Evolutionary conservation across 768 basidiomycete genomes (phyloP).

Genomic region (Lentinula sp.): DNA sequence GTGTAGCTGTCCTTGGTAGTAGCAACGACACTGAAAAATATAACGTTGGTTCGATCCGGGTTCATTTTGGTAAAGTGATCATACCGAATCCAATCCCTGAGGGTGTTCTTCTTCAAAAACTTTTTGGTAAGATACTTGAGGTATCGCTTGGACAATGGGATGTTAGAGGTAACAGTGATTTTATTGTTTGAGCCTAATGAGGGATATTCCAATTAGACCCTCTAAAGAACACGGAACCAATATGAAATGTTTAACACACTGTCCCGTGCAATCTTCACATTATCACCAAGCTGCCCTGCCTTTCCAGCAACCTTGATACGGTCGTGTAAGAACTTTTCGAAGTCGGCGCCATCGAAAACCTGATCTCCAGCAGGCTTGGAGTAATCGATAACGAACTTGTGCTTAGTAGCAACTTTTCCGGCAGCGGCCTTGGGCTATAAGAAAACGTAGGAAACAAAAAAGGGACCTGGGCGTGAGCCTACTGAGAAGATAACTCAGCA

Average conservation of each 20-base stretch:
- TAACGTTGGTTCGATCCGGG: slow-evolving; percentile 7
- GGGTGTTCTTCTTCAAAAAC: slow-evolving; percentile 95
- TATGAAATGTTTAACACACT: slow-evolving; percentile 39
- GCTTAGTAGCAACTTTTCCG: slow-evolving; percentile 53
- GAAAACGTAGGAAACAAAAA: slow-evolving; percentile 21
- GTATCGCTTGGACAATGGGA: slow-evolving; percentile 95
- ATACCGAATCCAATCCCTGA: slow-evolving; percentile 95
- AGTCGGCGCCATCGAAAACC: slow-evolving; percentile 56
- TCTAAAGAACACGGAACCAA: neutral
- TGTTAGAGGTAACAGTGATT: slow-evolving; percentile 78
- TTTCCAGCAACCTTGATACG: slow-evolving; percentile 92
- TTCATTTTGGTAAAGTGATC: slow-evolving; percentile 10
- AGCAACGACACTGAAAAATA: slow-evolving; percentile 68
- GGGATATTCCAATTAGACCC: neutral
- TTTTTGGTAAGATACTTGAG: slow-evolving; percentile 99
- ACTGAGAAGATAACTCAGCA: slow-evolving; percentile 92
- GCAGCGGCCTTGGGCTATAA: slow-evolving; percentile 54
- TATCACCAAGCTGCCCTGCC: slow-evolving; percentile 87
- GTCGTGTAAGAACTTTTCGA: slow-evolving; percentile 88
- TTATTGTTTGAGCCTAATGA: slow-evolving; percentile 42
- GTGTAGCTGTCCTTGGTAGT: slow-evolving; percentile 91
- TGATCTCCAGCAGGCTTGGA: slow-evolving; percentile 67
- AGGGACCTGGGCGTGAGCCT: slow-evolving; percentile 57
- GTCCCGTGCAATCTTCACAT: slow-evolving; percentile 80
- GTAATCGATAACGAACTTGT: slow-evolving; percentile 84